Evolutionary conservation across 2,329 filamentous ascomycete genomes (phyloP).

Genomic region (Botryosphaeria agaves): DNA sequence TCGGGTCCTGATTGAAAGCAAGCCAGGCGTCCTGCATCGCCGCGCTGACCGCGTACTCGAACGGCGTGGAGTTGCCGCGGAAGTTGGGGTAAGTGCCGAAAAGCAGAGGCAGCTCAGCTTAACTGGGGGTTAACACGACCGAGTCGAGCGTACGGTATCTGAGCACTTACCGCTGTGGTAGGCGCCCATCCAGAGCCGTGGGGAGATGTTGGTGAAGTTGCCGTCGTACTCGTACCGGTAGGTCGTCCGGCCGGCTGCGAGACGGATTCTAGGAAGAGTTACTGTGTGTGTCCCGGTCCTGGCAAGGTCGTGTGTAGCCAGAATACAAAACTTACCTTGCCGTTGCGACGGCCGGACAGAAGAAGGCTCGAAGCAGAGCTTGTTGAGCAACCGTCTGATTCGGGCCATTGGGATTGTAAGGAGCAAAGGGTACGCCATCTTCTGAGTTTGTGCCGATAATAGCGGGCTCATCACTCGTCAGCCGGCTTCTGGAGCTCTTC

Average conservation of each 20-base stretch:
- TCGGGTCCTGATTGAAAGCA: constrained; percentile 17
- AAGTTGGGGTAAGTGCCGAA: constrained; percentile 17
- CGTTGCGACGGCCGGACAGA: constrained; percentile 14
- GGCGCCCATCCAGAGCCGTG: constrained; percentile 16
- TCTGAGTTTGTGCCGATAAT: constrained; percentile 17
- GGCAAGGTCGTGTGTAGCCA: background rate
- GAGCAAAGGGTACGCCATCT: constrained; percentile 17
- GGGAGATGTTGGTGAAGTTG: constrained; percentile 18
- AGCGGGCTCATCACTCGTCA: constrained; percentile 10
- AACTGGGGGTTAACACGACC: background rate
- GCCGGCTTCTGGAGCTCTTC: background rate
- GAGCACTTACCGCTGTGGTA: constrained; percentile 12
- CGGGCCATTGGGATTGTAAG: constrained; percentile 15
- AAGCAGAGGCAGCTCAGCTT: constrained; percentile 15
- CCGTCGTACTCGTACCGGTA: constrained; percentile 21
- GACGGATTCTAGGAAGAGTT: constrained; percentile 9
- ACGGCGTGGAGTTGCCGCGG: constrained; percentile 10
- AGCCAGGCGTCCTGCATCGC: constrained; percentile 20
- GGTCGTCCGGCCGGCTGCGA: constrained; percentile 10
- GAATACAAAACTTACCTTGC: constrained; percentile 3
- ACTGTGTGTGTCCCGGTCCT: background rate
- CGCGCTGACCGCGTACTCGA: constrained; percentile 14
- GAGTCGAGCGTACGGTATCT: background rate
- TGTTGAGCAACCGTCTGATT: constrained; percentile 5
- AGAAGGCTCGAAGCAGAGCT: constrained; percentile 6